Conservation (phyloP, 306 rosid species). For the Datisca glomerata region DNA sequence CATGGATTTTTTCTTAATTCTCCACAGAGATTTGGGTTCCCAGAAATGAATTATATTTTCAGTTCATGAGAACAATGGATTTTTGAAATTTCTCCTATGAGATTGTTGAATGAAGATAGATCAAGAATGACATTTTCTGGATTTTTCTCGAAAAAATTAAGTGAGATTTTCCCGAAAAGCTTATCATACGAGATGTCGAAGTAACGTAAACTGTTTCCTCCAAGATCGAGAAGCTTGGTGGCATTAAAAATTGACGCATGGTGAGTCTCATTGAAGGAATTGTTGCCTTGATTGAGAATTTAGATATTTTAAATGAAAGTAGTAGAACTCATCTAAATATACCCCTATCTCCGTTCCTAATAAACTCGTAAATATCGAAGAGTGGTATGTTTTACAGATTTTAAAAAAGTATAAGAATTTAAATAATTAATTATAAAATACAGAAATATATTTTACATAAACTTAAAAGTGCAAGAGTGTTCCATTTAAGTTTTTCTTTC, state of each 20-base stretch:
- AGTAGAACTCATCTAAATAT: too few species aligned
- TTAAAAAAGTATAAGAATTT: too few species aligned
- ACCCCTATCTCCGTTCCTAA: too few species aligned
- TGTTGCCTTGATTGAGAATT: constrained; percentile 65
- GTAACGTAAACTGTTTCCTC: constrained; percentile 34
- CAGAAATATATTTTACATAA: too few species aligned
- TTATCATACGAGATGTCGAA: constrained; percentile 55
- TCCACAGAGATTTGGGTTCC: constrained; percentile 62
- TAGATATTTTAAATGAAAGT: constrained; percentile 55
- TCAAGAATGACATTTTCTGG: constrained; percentile 52
- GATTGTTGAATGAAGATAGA: constrained; percentile 60
- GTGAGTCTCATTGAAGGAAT: constrained; percentile 71
- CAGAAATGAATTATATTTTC: constrained; percentile 26
- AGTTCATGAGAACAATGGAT: constrained; percentile 29
- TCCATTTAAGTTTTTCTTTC: too few species aligned
- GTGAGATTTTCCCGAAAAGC: constrained; percentile 51
- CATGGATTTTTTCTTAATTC: constrained; percentile 31
- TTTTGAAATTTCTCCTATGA: constrained; percentile 51
- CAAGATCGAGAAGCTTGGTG: constrained; percentile 44
- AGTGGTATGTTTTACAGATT: too few species aligned
- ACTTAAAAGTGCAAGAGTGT: too few species aligned
- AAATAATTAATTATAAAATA: too few species aligned
- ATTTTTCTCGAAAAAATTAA: constrained; percentile 28
- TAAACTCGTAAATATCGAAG: too few species aligned
- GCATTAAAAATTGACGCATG: constrained; percentile 41